Percentiles rank a stretch among this genome's conserved stretches.
These are phyloP conservation scores for Tribonema minus DNA, from an alignment of 108 stramenopile species.

Conservation along the genomic window DNA sequence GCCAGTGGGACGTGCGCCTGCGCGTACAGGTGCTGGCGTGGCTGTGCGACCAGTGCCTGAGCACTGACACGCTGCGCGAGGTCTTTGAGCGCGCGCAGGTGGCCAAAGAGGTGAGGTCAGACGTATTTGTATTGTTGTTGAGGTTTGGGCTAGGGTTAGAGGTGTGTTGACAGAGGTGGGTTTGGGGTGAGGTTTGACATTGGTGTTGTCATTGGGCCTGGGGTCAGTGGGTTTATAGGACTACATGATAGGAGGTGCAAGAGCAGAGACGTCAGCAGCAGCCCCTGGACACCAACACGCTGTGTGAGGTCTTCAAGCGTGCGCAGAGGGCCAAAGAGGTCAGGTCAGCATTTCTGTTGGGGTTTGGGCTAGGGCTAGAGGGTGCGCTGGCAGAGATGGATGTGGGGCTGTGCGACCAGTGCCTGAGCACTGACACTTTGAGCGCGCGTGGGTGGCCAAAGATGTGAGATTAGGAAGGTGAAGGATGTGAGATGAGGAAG, in stretches of 20 bases:
- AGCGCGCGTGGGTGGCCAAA: conserved; percentile 1
- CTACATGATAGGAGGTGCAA: too few species aligned
- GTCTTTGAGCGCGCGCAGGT: conserved; percentile 1
- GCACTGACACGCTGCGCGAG: conserved; percentile 1
- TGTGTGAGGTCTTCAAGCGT: too few species aligned
- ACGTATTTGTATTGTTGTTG: background rate
- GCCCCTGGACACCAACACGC: too few species aligned
- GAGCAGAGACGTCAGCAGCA: too few species aligned
- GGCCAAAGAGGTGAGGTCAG: conserved; percentile 21
- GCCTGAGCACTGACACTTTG: background rate
- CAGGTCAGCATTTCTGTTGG: background rate
- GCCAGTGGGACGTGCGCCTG: background rate
- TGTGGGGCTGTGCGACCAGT: conserved; percentile 20
- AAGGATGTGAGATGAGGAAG: background rate
- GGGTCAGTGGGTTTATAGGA: too few species aligned
- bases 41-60: conserved; percentile 22
- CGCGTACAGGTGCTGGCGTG: conserved; percentile 1
- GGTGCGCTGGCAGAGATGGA: background rate
- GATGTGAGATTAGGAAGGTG: conserved; percentile 15
- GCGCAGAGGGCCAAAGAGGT: conserved; percentile 2
- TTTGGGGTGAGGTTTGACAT: background rate
- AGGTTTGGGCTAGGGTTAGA: background rate
- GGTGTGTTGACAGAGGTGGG: background rate
- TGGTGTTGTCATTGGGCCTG: background rate
- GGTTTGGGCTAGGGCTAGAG: conserved; percentile 1